Base-by-base conservation (phyloP, 148 eudicot species). In the Amaranthus hypochondriacus region DNA sequence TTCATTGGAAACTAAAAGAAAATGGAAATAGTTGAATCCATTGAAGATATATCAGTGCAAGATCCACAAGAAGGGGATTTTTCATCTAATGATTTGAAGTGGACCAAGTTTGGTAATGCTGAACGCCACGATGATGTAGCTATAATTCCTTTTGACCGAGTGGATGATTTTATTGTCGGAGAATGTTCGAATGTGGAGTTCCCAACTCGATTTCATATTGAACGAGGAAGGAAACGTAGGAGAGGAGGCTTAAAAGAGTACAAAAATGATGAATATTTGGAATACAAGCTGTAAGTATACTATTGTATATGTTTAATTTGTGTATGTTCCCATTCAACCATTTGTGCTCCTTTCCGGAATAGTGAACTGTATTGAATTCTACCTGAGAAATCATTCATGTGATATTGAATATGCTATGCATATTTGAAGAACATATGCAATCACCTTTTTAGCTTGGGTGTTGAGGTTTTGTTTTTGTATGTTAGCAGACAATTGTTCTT, bases 161-260 rank as follows among this genome's bases (percentile, higher is more conserved):
- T 92, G 62, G 94, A 92, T 75, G 96, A 88, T 8, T 95, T 95
- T 72, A 90, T 95, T 46, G 73, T 85, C 75, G 99, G 99, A 73
- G 97, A 95, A 74, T 90, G 96, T 80, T 86, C 86, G 54, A 90
- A 78, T 69, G 87, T 86, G 21, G 99, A 95, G 82, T 89, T 79
- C 76, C 99, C 97, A 5, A 95, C 99, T 39, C 87, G 84, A 50
- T 95, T 95, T 72, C 99, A 92, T 84, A 90, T 96, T 74, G 97
- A 96, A 82, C 89, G 93, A 87, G 96, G 93, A 69, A 82, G 99
- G 77, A 96, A 89, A 83, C 83, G 99, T 49, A 53, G 70, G 9
- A 81, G 60, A 73, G 96, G 94, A 60, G 89, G 89, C 87, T 87
- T 92, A 54, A 83, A 85, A 73, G 86, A 92, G 62, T 92, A 77